Evolutionary conservation across 1,284 basidiomycete species (phyloP), one percentile per base, ranked within the genome.

Genomic region (Pyrrhoderma lamaoense): DNA sequence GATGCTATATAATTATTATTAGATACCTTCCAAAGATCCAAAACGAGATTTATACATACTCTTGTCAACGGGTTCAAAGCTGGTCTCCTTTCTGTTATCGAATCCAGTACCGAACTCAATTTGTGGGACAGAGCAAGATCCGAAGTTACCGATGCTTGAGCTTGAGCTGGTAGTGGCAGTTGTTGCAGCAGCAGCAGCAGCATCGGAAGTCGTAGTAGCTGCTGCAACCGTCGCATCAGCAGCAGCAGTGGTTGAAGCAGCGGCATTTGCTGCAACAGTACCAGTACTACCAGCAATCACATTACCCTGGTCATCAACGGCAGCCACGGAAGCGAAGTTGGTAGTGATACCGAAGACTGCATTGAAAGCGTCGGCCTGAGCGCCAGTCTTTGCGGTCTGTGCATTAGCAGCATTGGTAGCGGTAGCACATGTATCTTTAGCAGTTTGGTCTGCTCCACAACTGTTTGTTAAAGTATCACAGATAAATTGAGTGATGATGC

Each of bases 21-120:
- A 60, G 3, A 45, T 40, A 39, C 23, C 13, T 4, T 46, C 40
- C 2, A 31, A 27, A 48, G 9, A 38, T 25, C 22, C 42, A 19
- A 9, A 7, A 9, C 9, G 40, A 8, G 22, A n/a, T 19, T 16
- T 14, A 19, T 3, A 56, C 67, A 51, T 51, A 73, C 73, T 63
- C 59, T 67, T 60, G 57, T 73, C 69, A 19, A 64, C 66, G 42
- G 75, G 75, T 59, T 73, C 60, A 67, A 78, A 79, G 60, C 70
- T 71, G 11, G 76, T 79, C 58, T 82, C 81, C 57, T 70, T 75
- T 45, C 81, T 70, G 55, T 67, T 67, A 58, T 83, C 77, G 55
- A 83, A 78, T 8, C 79, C 79, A 8, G 61, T 67, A 25, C 69
- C 79, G 58, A 84, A 83, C 56, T 77, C 70, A 56, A 85, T 80